Base-by-base conservation (phyloP, 2,329 filamentous ascomycete species). In the Zymoseptoria ardabiliae region DNA sequence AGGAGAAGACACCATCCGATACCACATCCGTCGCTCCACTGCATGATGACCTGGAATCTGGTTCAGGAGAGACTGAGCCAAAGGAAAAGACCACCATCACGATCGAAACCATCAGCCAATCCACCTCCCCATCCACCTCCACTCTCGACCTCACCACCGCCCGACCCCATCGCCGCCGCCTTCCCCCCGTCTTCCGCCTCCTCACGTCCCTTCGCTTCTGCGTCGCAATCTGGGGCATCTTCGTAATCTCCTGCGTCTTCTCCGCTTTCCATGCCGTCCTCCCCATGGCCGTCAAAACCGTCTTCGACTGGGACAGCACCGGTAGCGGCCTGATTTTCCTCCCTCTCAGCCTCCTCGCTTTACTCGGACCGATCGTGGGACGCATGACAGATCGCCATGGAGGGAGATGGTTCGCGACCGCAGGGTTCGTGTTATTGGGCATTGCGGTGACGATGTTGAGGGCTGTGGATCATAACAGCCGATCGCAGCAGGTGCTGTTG, bases 261-360 rank as follows among this genome's bases (percentile, higher is more conserved):
- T 61, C 61, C 23, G 65, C 57, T 52, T 63, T 69, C 50, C 60
- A 68, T 50, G 57, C 66, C 13, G 59, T 61, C 11, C 58, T 69
- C 0, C 65, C 67, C 6, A 53, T 69, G 52, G 49, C 59, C 30
- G 60, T 66, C 17, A 25, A 61, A 53, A 21, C 23, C 3, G 60
- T 56, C n/a, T 67, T 69, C 51, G 55, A 55, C 50, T 69, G 66
- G 66, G 54, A 58, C 22, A 51, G 62, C 8, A 61, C 55, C 13
- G 61, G 62, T 8, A 60, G 57, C 10, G 67, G 66, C 17, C 62
- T 68, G n/a, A 64, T 67, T 41, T 69, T 68, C 63, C 45, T 69
- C 21, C 65, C 65, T 1, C 49, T 69, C 8, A 61, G 62, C 8
- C 54, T 62, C 8, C 67, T 66, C 13, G 59, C 65, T 2, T 45